These are phyloP conservation scores for Lumnitzera littorea DNA, from an alignment of 345 rosid genomes.

Conservation along the genomic window DNA sequence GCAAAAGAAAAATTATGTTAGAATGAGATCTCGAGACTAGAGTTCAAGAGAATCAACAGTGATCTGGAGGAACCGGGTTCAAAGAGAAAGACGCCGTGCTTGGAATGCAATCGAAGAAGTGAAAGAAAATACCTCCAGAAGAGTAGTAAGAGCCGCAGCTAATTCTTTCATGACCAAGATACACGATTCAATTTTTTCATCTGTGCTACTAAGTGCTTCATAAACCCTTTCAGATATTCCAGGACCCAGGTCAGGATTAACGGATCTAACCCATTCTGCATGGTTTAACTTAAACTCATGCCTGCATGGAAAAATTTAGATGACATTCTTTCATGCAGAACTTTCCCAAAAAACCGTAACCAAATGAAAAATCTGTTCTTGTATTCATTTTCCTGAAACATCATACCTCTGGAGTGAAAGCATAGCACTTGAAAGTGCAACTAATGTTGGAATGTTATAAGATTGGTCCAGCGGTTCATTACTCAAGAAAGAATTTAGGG, in stretches of 20 bases:
- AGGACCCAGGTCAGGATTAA: constrained; percentile 72
- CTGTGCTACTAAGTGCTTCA: constrained; percentile 50
- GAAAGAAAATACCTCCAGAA: constrained; percentile 49
- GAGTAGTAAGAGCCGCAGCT: constrained; percentile 42
- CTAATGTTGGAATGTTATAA: constrained; percentile 51
- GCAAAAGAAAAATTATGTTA: no score
- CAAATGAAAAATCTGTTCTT: background rate
- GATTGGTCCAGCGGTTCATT: constrained; percentile 28
- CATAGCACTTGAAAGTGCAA: constrained; percentile 77
- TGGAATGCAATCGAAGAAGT: no score
- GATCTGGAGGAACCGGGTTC: no score
- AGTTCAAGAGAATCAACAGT: no score
- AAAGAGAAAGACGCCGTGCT: no score
- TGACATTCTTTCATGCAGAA: background rate
- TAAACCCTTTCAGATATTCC: constrained; percentile 50
- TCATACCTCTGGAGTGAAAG: constrained; percentile 53
- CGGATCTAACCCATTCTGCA: constrained; percentile 56
- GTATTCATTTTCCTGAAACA: background rate
- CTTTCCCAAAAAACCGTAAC: background rate
- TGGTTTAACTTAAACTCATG: constrained; percentile 81
- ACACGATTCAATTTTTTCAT: constrained; percentile 37
- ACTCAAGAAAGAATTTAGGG: constrained; percentile 53
- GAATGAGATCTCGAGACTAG: no score
- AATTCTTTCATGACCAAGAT: constrained; percentile 46
- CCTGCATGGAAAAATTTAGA: constrained; percentile 22